Evolutionary conservation across 148 eudicot genomes (phyloP).

Genomic region (Arctostaphylos glauca): DNA sequence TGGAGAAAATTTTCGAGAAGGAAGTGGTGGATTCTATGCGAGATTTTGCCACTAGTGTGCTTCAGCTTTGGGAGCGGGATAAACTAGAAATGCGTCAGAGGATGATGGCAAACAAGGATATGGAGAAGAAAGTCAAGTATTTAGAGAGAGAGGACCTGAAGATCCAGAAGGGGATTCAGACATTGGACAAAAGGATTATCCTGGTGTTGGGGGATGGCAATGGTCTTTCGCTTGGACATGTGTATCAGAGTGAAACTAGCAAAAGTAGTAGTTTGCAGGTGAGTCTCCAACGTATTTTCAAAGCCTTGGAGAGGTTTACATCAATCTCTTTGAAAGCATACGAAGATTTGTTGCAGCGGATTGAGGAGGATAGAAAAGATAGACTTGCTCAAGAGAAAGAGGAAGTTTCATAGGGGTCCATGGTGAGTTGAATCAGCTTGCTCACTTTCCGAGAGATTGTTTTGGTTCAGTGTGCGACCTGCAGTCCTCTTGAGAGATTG

Average conservation of each 20-base stretch:
- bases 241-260: slow-evolving; percentile 87
- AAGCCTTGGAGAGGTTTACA: slow-evolving; percentile 78
- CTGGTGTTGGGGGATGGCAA: slow-evolving; percentile 40
- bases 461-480: not conserved
- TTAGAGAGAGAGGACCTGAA: slow-evolving; percentile 73
- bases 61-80: slow-evolving; percentile 76
- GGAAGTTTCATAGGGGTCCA: slow-evolving; percentile 35
- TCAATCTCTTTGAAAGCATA: slow-evolving; percentile 62
- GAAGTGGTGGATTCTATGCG: slow-evolving; percentile 79
- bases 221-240: slow-evolving; percentile 51
- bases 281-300: slow-evolving; percentile 68
- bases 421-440: slow-evolving; percentile 11
- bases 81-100: slow-evolving; percentile 68
- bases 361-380: slow-evolving; percentile 60
- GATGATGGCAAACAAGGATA: slow-evolving; percentile 51
- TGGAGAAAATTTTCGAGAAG: slow-evolving; percentile 75
- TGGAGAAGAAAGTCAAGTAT: slow-evolving; percentile 65
- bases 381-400: slow-evolving; percentile 36
- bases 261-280: slow-evolving; percentile 57
- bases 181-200: slow-evolving; percentile 63
- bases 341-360: slow-evolving; percentile 74
- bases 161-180: slow-evolving; percentile 79
- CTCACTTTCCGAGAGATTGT: not conserved
- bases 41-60: slow-evolving; percentile 57
- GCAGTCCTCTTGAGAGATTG: not conserved